Evolutionary conservation across 2,329 filamentous ascomycete genomes (phyloP).

Genomic region (Fusarium sp.): DNA sequence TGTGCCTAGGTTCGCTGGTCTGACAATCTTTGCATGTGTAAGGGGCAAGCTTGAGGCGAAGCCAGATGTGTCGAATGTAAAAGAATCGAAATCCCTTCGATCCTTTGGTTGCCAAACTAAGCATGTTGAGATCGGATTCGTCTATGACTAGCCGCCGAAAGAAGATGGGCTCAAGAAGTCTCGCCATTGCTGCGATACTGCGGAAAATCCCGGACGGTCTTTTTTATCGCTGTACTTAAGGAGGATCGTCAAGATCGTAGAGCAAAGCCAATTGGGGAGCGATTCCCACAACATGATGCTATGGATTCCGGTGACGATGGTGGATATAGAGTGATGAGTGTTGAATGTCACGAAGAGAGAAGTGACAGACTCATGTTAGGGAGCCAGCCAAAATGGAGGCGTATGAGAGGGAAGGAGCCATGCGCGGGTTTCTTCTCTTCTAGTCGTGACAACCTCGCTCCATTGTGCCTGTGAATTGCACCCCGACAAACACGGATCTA

Average conservation of each 20-base stretch:
- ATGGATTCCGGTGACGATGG: neutral
- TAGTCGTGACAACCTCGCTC: neutral
- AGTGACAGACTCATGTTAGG: neutral
- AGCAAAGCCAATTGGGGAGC: neutral
- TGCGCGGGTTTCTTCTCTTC: neutral
- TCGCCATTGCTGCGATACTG: neutral
- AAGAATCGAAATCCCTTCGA: neutral
- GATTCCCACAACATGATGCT: neutral
- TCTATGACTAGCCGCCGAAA: neutral
- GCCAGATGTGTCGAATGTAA: neutral
- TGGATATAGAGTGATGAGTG: neutral
- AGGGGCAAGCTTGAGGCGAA: neutral
- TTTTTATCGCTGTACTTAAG: neutral
- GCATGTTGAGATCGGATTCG: neutral
- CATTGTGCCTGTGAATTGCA: neutral
- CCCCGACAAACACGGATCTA: no score
- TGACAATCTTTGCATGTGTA: neutral
- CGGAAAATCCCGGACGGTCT: neutral
- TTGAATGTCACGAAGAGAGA: neutral
- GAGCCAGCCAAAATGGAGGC: neutral
- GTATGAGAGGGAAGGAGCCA: neutral
- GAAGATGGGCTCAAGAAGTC: neutral
- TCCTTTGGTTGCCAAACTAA: neutral
- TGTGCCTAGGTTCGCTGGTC: neutral
- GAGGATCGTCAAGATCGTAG: neutral